Conservation (phyloP, 495 filamentous ascomycete species). For the Xylaria palmicola region DNA sequence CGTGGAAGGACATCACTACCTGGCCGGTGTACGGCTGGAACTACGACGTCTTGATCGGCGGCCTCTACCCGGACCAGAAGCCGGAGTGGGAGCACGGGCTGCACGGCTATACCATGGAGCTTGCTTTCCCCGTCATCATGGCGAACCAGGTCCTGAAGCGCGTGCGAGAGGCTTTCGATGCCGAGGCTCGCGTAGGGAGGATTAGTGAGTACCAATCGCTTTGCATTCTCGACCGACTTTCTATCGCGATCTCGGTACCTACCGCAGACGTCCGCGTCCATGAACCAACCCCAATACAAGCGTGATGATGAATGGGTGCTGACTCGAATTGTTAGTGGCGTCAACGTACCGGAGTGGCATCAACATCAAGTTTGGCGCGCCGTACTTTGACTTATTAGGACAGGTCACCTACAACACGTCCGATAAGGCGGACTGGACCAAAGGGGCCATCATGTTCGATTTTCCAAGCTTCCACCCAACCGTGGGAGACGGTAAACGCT, state of each 20-base stretch:
- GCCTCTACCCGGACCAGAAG: constrained; percentile 46
- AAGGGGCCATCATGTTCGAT: constrained; percentile 54
- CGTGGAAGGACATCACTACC: constrained; percentile 32
- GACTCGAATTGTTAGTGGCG: constrained; percentile 34
- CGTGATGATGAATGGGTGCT: neutral
- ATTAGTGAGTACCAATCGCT: constrained; percentile 12
- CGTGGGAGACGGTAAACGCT: constrained; percentile 46
- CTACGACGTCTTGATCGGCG: constrained; percentile 51
- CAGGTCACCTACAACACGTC: constrained; percentile 48
- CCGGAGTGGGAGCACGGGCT: constrained; percentile 51
- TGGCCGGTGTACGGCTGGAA: constrained; percentile 55
- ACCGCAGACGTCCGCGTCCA: neutral
- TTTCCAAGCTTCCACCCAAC: constrained; percentile 46
- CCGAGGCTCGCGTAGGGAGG: constrained; percentile 38
- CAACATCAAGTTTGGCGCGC: constrained; percentile 53
- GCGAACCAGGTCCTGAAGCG: constrained; percentile 50
- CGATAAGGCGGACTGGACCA: constrained; percentile 45
- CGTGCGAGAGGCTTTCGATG: constrained; percentile 46
- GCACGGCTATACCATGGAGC: constrained; percentile 46
- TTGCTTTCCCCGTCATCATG: constrained; percentile 48
- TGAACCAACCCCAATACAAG: neutral
- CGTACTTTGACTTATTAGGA: constrained; percentile 50
- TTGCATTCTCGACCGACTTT: neutral
- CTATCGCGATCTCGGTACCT: neutral
- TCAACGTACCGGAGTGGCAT: constrained; percentile 51